phyloP scores from a whole-genome alignment of 352 stramenopile genomes.

The Phytophthora nicotianae region DNA sequence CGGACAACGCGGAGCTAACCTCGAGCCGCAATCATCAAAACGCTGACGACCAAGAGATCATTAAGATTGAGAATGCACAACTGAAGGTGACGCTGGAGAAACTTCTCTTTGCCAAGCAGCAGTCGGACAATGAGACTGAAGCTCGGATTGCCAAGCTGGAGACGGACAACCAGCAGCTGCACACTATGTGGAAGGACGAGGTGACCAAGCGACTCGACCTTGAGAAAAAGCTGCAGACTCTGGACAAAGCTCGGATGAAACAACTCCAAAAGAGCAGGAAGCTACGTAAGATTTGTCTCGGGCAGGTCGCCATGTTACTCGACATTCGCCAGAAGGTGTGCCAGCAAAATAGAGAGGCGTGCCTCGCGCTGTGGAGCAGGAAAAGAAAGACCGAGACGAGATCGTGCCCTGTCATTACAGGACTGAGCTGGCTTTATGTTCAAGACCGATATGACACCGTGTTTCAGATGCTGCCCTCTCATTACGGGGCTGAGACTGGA shows the following conservation, averaged over 20 bases:
- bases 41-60: not conserved
- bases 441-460: not conserved
- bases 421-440: too few relatives aligned
- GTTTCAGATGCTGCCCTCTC: too few relatives aligned
- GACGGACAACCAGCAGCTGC: conserved; percentile 3
- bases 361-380: not conserved
- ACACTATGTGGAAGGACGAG: conserved; percentile 10
- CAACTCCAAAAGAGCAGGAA: conserved; percentile 4
- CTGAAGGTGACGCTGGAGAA: not conserved
- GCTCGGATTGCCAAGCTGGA: conserved; percentile 3
- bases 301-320: conserved; percentile 2
- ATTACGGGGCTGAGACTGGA: too few relatives aligned
- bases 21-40: not conserved
- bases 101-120: not conserved
- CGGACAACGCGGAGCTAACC: not conserved
- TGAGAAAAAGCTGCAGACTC: conserved; percentile 7
- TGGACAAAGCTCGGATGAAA: not conserved
- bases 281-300: conserved; percentile 2
- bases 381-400: conserved; percentile 4
- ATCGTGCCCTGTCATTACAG: too few relatives aligned
- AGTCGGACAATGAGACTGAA: not conserved
- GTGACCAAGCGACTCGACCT: not conserved
- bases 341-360: not conserved
- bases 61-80: not conserved
- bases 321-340: not conserved